Evolutionary conservation across 805 yeast genomes (phyloP).

Genomic region (Suhomyces prunicola): DNA sequence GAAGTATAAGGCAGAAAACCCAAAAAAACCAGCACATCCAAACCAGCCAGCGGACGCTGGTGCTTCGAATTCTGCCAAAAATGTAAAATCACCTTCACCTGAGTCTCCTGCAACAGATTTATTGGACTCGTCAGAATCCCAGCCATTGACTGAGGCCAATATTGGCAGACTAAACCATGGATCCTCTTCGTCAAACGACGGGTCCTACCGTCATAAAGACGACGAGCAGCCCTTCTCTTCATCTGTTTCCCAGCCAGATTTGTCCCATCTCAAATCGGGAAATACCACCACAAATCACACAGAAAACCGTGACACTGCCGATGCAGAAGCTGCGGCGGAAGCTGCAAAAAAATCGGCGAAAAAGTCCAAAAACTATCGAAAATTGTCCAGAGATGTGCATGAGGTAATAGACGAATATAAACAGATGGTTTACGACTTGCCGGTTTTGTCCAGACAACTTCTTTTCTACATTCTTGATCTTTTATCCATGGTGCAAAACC

Average conservation of each 20-base stretch:
- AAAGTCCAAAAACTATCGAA: slow-evolving; percentile 50
- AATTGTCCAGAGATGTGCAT: slow-evolving; percentile 60
- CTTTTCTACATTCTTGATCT: slow-evolving; percentile 84
- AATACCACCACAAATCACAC: background rate
- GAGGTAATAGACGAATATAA: slow-evolving; percentile 73
- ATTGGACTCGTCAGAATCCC: slow-evolving; percentile 14
- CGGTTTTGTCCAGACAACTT: slow-evolving; percentile 75
- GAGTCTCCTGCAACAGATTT: slow-evolving; percentile 9
- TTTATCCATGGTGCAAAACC: slow-evolving; percentile 77
- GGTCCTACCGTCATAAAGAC: slow-evolving; percentile 4
- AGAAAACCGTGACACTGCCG: background rate
- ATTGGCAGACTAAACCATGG: slow-evolving; percentile 23
- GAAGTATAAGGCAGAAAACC: slow-evolving; percentile 52
- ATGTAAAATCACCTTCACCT: slow-evolving; percentile 1
- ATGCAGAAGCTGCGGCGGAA: slow-evolving; percentile 7
- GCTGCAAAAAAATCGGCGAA: slow-evolving; percentile 21
- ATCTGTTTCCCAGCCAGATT: slow-evolving; percentile 1
- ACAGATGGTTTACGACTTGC: slow-evolving; percentile 61
- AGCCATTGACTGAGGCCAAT: slow-evolving; percentile 32
- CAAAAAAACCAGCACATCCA: slow-evolving; percentile 12
- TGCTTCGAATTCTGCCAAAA: background rate
- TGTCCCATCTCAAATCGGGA: background rate
- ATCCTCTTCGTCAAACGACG: background rate
- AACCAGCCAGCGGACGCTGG: background rate
- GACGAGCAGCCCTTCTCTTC: background rate